phyloP scores from a whole-genome alignment of 805 yeast species.

The Ascoidea tarda region DNA sequence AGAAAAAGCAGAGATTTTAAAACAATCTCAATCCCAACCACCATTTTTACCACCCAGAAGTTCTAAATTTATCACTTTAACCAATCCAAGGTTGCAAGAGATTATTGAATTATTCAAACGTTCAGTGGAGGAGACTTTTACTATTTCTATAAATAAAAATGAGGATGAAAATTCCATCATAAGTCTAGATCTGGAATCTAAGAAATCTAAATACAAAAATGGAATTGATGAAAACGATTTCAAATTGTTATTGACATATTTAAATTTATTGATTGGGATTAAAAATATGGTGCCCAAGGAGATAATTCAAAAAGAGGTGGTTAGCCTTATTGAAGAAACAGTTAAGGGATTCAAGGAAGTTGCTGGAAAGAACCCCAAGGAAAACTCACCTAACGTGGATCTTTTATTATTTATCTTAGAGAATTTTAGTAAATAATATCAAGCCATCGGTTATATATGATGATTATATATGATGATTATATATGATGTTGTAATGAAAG shows the following conservation, averaged over 20 bases:
- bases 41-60: constrained; percentile 29
- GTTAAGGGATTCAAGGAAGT: background rate
- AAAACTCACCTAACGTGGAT: background rate
- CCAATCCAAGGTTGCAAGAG: constrained; percentile 24
- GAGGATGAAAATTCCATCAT: background rate
- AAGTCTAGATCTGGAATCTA: constrained; percentile 3
- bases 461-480: too few relatives aligned
- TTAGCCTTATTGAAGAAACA: background rate
- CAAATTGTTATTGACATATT: constrained; percentile 35
- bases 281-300: background rate
- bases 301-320: too few relatives aligned
- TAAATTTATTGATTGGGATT: constrained; percentile 26
- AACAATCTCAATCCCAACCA: constrained; percentile 5
- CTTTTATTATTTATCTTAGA: too few relatives aligned
- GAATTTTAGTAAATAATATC: too few relatives aligned
- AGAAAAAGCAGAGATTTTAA: constrained; percentile 3
- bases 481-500: too few relatives aligned
- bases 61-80: constrained; percentile 26
- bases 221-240: constrained; percentile 17
- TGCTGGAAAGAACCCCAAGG: background rate
- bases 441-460: too few relatives aligned
- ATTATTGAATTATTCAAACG: constrained; percentile 28
- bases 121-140: constrained; percentile 23
- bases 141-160: background rate
- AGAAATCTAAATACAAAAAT: constrained; percentile 9